phyloP scores from a whole-genome alignment of 176 grass and related monocot species.

The Coix lacrymajobi region DNA sequence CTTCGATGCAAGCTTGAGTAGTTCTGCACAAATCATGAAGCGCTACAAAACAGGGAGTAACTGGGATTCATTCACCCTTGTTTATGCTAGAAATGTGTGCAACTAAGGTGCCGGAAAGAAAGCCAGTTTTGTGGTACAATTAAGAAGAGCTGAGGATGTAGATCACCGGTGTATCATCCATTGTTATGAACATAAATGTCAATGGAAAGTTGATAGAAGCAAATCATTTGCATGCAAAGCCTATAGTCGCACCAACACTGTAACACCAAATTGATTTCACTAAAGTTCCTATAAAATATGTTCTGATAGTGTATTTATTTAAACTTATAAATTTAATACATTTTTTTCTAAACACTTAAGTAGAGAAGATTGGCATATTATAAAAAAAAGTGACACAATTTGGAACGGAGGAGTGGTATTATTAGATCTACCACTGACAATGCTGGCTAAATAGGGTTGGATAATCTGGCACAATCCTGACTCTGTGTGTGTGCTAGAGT shows the following conservation, averaged over 20 bases:
- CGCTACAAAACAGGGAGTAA: neutral
- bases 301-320: neutral
- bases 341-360: too few species aligned
- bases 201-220: conserved; percentile 12
- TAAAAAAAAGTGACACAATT: too few species aligned
- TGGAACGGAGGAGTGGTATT: too few species aligned
- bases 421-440: too few species aligned
- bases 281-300: neutral
- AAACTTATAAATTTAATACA: neutral
- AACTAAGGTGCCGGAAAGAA: neutral
- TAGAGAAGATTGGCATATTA: too few species aligned
- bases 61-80: neutral
- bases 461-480: too few species aligned
- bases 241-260: neutral
- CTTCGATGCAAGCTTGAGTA: neutral
- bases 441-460: too few species aligned
- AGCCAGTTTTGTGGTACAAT: neutral
- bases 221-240: neutral
- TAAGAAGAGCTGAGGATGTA: neutral
- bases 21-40: neutral
- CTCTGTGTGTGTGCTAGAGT: too few species aligned
- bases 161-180: neutral
- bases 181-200: conserved; percentile 6
- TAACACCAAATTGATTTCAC: neutral
- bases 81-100: neutral